phyloP scores from a whole-genome alignment of 306 rosid species.

The Styphnolobium japonicum region DNA sequence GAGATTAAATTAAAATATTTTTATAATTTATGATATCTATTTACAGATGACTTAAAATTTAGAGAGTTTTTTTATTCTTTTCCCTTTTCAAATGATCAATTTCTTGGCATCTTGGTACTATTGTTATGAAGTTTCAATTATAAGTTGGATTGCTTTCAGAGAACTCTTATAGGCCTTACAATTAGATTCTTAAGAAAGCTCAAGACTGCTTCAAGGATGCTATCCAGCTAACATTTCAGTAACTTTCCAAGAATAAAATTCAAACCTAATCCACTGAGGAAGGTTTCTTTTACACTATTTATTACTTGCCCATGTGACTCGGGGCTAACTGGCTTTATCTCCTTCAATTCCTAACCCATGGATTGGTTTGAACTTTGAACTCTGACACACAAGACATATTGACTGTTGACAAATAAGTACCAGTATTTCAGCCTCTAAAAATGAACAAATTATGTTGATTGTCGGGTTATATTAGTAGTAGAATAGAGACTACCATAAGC shows the following conservation, averaged over 20 bases:
- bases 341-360: constrained; percentile 8
- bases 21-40: too few species aligned
- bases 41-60: too few species aligned
- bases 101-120: background rate
- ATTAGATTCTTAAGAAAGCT: background rate
- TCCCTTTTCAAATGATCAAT: background rate
- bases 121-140: background rate
- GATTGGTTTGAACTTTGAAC: constrained; percentile 22
- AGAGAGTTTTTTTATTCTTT: too few species aligned
- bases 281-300: background rate
- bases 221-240: background rate
- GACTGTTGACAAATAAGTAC: background rate
- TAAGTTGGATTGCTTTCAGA: background rate
- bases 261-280: constrained; percentile 15
- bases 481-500: background rate
- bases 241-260: background rate
- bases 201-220: background rate
- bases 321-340: background rate
- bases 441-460: background rate
- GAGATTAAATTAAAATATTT: too few species aligned
- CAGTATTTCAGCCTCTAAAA: background rate
- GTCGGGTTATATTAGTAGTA: background rate
- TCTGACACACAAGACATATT: background rate
- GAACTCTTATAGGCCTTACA: background rate
- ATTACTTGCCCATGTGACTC: background rate